Base-by-base conservation (phyloP, 2,329 filamentous ascomycete genomes). In the Aspergillus flavus region DNA sequence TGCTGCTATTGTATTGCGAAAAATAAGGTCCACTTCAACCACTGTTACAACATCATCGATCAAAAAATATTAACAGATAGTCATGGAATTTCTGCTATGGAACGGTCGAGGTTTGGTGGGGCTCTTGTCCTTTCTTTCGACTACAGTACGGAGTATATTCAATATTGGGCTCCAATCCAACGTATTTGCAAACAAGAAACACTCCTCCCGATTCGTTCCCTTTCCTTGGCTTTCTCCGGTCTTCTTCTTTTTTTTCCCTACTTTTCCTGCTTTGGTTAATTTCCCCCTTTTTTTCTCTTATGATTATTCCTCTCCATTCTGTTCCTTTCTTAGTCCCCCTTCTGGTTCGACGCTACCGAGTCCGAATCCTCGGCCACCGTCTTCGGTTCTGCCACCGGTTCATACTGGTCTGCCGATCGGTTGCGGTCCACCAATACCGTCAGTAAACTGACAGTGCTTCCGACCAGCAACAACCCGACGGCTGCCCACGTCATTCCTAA, bases 401-500 rank as follows among this genome's bases (percentile, higher is more conserved):
- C 53, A 39, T 36, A 28, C 41, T 4, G 28, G 10, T 50, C 32
- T 30, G 19, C 57, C 34, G 32, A 54, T 50, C 64, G 59, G 36
- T 60, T 28, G 26, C 63, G 66, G 56, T 69, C 63, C 23, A 72
- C 48, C 50, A 74, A 65, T 26, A 75, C 64, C 36, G 72, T 72
- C 12, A 70, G 41, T 46, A 76, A 71, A 61, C 74, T 75, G 43
- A 69, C 69, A 26, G 75, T 60, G 48, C 73, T 73, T 4, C 75
- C 75, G 48, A 72, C 59, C 12, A 78, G 57, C 43, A 76, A 65
- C 45, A 78, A 57, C 6, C 66, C 73, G 21, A 84, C 84, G 0
- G 85, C 82, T 2, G 83, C 82, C 87, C 87, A 90, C 2, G 86
- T 88, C 67, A 90, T 75, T 0, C 78, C 81, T 58, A 89, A 69